phyloP scores from a whole-genome alignment of 768 basidiomycete species.

The Mycena leptocephala region DNA sequence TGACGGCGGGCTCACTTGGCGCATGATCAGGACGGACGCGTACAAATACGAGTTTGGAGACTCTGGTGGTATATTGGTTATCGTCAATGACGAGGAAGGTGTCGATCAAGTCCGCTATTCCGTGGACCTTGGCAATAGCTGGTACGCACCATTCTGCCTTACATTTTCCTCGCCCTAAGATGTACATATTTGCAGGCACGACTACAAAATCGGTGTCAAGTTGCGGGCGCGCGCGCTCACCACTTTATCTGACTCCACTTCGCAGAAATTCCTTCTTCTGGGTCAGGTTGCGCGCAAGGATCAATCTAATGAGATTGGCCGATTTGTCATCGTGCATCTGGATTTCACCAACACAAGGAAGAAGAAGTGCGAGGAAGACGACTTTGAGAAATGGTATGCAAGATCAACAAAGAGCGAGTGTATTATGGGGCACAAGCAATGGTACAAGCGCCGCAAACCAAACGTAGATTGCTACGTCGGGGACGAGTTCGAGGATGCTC shows the following conservation, averaged over 20 bases:
- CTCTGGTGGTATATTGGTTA: conserved; percentile 83
- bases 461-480: conserved; percentile 93
- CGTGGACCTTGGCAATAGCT: conserved; percentile 85
- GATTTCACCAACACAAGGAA: conserved; percentile 85
- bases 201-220: conserved; percentile 78
- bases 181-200: conserved; percentile 64
- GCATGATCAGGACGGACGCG: conserved; percentile 80
- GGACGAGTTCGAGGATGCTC: conserved; percentile 90
- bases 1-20: conserved; percentile 92
- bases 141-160: conserved; percentile 67
- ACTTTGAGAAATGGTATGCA: conserved; percentile 94
- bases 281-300: conserved; percentile 82
- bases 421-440: conserved; percentile 99
- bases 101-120: conserved; percentile 84
- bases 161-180: conserved; percentile 1
- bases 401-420: conserved; percentile 79
- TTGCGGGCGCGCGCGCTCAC: conserved; percentile 85
- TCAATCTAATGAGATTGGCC: conserved; percentile 65
- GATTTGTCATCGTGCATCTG: conserved; percentile 82
- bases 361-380: conserved; percentile 77
- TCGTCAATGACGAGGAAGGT: conserved; percentile 88
- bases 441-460: conserved; percentile 89
- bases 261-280: conserved; percentile 94
- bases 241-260: conserved; percentile 95
- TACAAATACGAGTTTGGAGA: conserved; percentile 99